These are phyloP conservation scores for Trichoderma sp. DNA, from an alignment of 2,329 filamentous ascomycete genomes.

Conservation along the genomic window DNA sequence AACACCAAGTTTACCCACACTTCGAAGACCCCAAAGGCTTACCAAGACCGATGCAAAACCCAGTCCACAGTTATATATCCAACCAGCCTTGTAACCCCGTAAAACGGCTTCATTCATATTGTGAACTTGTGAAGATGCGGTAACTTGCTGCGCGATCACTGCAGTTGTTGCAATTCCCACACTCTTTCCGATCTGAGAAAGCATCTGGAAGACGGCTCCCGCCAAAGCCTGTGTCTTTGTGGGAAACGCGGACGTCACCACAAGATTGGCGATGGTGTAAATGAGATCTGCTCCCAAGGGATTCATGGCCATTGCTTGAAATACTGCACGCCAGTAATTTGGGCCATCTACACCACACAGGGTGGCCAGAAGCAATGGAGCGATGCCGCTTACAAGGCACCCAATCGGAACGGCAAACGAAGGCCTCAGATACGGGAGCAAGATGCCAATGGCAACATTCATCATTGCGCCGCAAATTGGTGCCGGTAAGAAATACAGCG, in stretches of 20 bases:
- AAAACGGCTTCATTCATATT: neutral
- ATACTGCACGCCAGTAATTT: neutral
- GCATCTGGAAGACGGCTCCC: neutral
- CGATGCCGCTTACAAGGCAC: neutral
- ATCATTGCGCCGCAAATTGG: neutral
- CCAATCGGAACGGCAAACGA: neutral
- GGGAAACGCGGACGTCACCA: neutral
- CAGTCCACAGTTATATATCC: neutral
- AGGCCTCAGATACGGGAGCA: neutral
- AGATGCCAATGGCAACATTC: neutral
- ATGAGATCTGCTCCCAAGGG: neutral
- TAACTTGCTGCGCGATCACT: slow-evolving; percentile 15
- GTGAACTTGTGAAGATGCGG: neutral
- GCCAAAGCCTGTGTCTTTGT: slow-evolving; percentile 3
- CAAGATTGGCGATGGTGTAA: slow-evolving; percentile 1
- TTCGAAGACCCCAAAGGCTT: neutral
- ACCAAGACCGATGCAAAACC: neutral
- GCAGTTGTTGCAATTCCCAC: neutral
- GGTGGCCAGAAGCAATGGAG: neutral
- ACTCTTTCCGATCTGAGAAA: slow-evolving; percentile 7
- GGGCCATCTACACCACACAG: neutral
- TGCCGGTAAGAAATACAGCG: neutral
- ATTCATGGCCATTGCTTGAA: neutral
- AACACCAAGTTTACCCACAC: neutral
- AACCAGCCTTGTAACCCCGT: neutral